Percentiles rank a stretch among this genome's conserved stretches.
These are phyloP conservation scores for Cytospora mali DNA, from an alignment of 2,329 filamentous ascomycete genomes.

Conservation along the genomic window DNA sequence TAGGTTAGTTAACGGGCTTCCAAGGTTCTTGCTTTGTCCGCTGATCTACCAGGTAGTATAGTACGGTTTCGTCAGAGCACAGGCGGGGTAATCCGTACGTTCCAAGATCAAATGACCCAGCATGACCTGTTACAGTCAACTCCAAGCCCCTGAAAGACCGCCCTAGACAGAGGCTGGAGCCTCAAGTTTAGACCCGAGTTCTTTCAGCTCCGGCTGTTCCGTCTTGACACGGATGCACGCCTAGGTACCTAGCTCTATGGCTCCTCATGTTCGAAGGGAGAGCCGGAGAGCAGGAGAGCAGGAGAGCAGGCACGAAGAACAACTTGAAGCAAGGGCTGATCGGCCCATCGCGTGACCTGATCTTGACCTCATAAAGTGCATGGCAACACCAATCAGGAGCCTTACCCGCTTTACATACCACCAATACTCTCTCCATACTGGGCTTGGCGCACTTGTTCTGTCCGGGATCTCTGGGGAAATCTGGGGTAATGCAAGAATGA, in stretches of 20 bases:
- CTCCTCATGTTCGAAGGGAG: not conserved
- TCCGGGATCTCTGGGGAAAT: slow-evolving; percentile 26
- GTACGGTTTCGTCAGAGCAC: slow-evolving; percentile 14
- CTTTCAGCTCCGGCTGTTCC: slow-evolving; percentile 7
- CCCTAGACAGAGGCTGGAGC: not conserved
- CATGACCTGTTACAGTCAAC: not conserved
- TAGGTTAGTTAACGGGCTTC: not conserved
- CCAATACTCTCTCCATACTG: slow-evolving; percentile 4
- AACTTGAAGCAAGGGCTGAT: slow-evolving; percentile 1
- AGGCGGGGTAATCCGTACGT: slow-evolving; percentile 13
- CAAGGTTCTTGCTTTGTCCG: slow-evolving; percentile 6
- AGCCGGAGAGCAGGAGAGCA: not conserved
- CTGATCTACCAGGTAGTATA: not conserved
- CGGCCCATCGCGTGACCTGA: slow-evolving; percentile 27
- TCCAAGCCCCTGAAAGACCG: not conserved
- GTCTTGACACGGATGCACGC: not conserved
- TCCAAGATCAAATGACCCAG: slow-evolving; percentile 13
- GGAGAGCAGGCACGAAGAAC: no score
- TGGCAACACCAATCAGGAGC: slow-evolving; percentile 14
- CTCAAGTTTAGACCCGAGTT: not conserved
- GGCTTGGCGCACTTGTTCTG: not conserved
- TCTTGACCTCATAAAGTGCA: slow-evolving; percentile 2
- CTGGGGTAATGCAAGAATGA: slow-evolving; percentile 25
- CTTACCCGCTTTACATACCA: not conserved
- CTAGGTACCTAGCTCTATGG: not conserved